A percentile compares a stretch with the other conserved stretches of the same genome.
These are phyloP conservation scores for Funneliformis caledonium DNA, from an alignment of 371 early-diverging fungal species.

Conservation along the genomic window DNA sequence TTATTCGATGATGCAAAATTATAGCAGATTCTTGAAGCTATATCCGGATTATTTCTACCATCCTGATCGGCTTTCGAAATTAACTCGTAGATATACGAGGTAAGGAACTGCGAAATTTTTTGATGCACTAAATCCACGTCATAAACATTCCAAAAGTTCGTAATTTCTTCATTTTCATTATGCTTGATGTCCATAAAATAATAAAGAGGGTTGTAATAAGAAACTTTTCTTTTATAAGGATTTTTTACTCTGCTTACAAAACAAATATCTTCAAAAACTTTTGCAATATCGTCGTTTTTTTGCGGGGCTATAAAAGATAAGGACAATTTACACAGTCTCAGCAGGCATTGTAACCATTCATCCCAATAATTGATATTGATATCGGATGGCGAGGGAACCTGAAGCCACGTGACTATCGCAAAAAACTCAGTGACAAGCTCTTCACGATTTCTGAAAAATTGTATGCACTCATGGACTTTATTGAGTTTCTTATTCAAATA, in stretches of 20 bases:
- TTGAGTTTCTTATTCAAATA: constrained; percentile 20
- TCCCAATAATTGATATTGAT: neutral
- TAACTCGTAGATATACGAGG: constrained; percentile 21
- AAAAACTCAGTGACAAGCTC: constrained; percentile 4
- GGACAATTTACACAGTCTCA: constrained; percentile 16
- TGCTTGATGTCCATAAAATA: neutral
- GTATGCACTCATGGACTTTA: neutral
- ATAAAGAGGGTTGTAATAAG: neutral
- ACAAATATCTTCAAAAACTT: constrained; percentile 2
- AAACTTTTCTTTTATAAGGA: neutral
- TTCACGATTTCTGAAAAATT: neutral
- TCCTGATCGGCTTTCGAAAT: neutral
- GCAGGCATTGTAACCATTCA: constrained; percentile 3
- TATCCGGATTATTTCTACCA: neutral
- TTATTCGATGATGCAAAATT: neutral
- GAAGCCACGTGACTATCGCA: constrained; percentile 25
- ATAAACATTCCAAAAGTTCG: neutral
- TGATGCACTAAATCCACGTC: neutral
- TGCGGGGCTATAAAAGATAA: constrained; percentile 8
- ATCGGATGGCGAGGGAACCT: neutral
- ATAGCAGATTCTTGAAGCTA: constrained; percentile 21
- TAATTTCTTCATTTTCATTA: neutral
- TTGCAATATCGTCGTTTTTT: neutral
- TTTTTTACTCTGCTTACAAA: neutral
- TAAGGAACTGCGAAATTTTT: constrained; percentile 11